phyloP scores from a whole-genome alignment of 768 basidiomycete species.

The Suillus weaverae region DNA sequence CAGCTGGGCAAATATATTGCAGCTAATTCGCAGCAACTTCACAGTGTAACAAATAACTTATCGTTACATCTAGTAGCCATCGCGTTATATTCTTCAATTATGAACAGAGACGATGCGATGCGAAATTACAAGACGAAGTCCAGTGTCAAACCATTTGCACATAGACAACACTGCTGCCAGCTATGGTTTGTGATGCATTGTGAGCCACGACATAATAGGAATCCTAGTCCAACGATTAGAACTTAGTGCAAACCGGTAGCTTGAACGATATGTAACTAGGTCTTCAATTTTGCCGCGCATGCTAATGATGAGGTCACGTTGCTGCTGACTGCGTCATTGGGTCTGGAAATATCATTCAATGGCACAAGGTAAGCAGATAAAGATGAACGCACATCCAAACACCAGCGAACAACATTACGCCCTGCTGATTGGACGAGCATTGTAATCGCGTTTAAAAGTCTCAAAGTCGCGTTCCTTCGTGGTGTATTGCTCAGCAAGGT shows the following conservation, averaged over 20 bases:
- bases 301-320: no score
- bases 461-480: constrained; percentile 84
- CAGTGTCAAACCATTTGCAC: neutral
- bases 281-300: neutral
- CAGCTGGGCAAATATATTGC: neutral
- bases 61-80: neutral
- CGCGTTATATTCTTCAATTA: neutral
- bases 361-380: neutral
- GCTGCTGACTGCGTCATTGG: neutral
- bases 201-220: neutral
- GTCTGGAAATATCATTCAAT: neutral
- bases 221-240: neutral
- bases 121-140: neutral
- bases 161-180: neutral
- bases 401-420: constrained; percentile 16
- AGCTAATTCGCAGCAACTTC: neutral
- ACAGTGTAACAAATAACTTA: neutral
- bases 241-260: neutral
- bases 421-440: constrained; percentile 59
- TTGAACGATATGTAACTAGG: neutral
- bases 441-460: constrained; percentile 73
- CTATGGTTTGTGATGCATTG: neutral
- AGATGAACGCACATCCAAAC: neutral
- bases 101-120: neutral
- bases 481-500: constrained; percentile 85